Evolutionary conservation across 345 rosid species (phyloP), one percentile per base, ranked within the genome.

Genomic region (Brassica rapa): DNA sequence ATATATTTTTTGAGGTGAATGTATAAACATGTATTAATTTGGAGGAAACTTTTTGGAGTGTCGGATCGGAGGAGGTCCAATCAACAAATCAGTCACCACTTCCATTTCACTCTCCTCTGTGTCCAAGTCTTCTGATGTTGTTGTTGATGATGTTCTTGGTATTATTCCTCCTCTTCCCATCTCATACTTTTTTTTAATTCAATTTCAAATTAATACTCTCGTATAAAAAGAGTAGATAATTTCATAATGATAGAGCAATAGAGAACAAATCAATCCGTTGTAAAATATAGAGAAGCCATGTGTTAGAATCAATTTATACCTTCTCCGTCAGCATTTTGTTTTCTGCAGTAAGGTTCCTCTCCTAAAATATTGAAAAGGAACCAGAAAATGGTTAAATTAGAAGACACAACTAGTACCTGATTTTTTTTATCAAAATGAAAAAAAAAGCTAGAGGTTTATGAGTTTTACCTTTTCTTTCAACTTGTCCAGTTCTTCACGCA

Each of bases 11-110:
- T 6, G 63, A 14, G 39, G 32, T 57, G 19, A 7, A 19, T 64
- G 8, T 57, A 56, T 64, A 78, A 56, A 8, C 41, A 59, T 49
- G 21, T 30, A 61, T 80, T 80, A 80, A 15, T 69, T 74, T 27
- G 78, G 60, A 68, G 66, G 74, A 69, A 69, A 19, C 19, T 75
- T 80, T 80, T 80, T 80, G 69, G 27, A 57, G 46, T 65, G 77
- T 66, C 89, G 73, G 25, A 81, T 70, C 76, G 85, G 83, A 1
- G 93, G 94, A 68, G 77, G 94, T 62, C 98, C 96, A 55, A 90
- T 90, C 83, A 79, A 86, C 85, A 93, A 80, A 78, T 85, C 87
- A 6, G 98, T 93, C 86, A 85, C 96, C 70, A 93, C 96, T 74
- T 92, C 92, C 85, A 85, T 78, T 46, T 53, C 77, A 60, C 30